A percentile compares a stretch with the other conserved stretches of the same genome.
Conservation (phyloP, 2,329 filamentous ascomycete genomes). For the Fusarium nurragi region DNA sequence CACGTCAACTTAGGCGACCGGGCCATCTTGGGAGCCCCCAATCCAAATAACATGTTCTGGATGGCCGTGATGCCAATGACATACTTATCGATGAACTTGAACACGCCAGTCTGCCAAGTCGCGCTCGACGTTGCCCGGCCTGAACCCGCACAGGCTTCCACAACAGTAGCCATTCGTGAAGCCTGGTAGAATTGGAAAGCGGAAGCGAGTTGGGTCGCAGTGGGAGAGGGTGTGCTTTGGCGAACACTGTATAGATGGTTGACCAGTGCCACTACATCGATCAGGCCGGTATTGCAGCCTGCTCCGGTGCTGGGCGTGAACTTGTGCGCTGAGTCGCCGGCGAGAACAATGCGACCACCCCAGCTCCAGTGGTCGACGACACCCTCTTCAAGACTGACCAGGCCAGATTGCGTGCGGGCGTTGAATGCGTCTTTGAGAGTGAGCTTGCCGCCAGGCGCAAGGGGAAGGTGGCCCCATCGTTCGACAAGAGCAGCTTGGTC, state of each 20-base stretch:
- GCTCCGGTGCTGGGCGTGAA: conserved; percentile 50
- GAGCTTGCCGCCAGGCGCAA: conserved; percentile 30
- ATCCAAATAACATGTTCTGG: conserved; percentile 15
- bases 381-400: conserved; percentile 51
- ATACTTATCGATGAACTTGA: conserved; percentile 30
- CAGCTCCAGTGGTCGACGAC: conserved; percentile 50
- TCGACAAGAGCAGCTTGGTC: conserved; percentile 29
- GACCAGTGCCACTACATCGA: conserved; percentile 45
- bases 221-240: background rate
- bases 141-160: conserved; percentile 3
- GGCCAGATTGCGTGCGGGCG: conserved; percentile 38
- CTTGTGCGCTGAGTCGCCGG: conserved; percentile 52
- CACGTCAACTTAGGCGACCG: conserved; percentile 11
- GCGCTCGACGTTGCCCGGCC: conserved; percentile 17
- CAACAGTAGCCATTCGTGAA: conserved; percentile 18
- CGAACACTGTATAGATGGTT: conserved; percentile 40
- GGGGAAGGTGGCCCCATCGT: conserved; percentile 33
- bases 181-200: conserved; percentile 29
- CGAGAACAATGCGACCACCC: conserved; percentile 49
- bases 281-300: conserved; percentile 50
- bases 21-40: conserved; percentile 9
- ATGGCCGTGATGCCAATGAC: conserved; percentile 10
- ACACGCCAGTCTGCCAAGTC: conserved; percentile 24
- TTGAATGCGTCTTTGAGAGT: conserved; percentile 47
- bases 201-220: background rate